A percentile compares a stretch with the other conserved stretches of the same genome.
These are phyloP conservation scores for Yamadazyma insecticola DNA, from an alignment of 805 yeast genomes.

Conservation along the genomic window DNA sequence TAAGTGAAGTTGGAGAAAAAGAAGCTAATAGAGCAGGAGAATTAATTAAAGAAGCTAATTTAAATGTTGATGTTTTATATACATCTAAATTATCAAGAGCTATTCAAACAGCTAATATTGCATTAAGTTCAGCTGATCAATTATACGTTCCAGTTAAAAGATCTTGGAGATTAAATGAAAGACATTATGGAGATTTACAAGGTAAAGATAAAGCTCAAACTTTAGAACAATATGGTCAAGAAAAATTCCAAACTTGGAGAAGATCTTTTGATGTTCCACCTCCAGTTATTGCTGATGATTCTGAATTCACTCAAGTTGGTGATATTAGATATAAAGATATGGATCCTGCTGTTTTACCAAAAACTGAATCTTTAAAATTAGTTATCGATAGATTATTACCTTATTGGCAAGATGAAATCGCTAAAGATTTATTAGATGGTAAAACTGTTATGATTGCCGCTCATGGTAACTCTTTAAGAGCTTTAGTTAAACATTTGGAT, in stretches of 20 bases:
- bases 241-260: conserved; percentile 95
- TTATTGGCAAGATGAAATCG: conserved; percentile 91
- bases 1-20: conserved; percentile 77
- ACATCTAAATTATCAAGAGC: conserved; percentile 93
- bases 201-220: conserved; percentile 98
- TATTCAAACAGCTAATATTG: conserved; percentile 95
- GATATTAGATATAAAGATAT: conserved; percentile 82
- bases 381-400: conserved; percentile 96
- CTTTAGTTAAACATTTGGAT: conserved; percentile 92
- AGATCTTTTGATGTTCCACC: conserved; percentile 97
- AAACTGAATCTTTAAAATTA: conserved; percentile 89
- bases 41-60: conserved; percentile 79
- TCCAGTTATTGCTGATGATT: conserved; percentile 73
- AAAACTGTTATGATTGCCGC: conserved; percentile 94
- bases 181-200: conserved; percentile 98
- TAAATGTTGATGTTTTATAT: conserved; percentile 82
- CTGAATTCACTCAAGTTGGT: conserved; percentile 78
- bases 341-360: conserved; percentile 84
- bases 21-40: conserved; percentile 95
- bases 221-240: conserved; percentile 80
- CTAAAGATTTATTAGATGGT: conserved; percentile 76
- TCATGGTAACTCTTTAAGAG: conserved; percentile 98
- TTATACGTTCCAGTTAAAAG: conserved; percentile 88
- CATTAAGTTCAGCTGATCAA: conserved; percentile 83
- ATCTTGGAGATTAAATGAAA: conserved; percentile 97